A percentile compares a stretch with the other conserved stretches of the same genome.
Conservation (phyloP, 306 rosid species). For the Betula pendula region DNA sequence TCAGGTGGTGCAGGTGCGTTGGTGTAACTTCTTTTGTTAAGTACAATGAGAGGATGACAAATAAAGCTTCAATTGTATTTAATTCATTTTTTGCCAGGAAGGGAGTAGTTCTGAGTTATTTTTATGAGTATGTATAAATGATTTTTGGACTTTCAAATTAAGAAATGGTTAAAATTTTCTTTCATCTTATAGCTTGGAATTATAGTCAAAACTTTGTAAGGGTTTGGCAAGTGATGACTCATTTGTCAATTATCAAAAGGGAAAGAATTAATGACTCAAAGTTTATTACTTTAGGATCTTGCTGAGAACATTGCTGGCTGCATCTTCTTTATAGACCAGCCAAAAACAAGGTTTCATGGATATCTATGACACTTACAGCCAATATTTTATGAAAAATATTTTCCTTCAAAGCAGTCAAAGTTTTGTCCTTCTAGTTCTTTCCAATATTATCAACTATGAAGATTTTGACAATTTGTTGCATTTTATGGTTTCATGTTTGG, state of each 20-base stretch:
- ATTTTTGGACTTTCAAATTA: neutral
- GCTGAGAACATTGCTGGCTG: neutral
- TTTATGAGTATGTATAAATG: neutral
- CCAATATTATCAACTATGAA: neutral
- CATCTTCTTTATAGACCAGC: neutral
- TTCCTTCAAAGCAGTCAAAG: neutral
- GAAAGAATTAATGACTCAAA: neutral
- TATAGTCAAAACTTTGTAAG: neutral
- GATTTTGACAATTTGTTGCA: neutral
- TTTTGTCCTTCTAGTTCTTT: neutral
- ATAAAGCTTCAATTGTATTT: neutral
- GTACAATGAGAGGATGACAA: constrained; percentile 1
- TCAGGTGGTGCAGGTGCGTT: constrained; percentile 78
- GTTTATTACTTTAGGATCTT: neutral
- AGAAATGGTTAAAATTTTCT: neutral
- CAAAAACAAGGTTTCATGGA: neutral
- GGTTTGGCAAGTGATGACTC: neutral
- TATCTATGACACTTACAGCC: neutral
- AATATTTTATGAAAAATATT: neutral
- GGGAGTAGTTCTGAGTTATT: too few relatives aligned
- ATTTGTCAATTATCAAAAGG: neutral
- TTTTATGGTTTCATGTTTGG: neutral
- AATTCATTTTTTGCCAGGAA: neutral
- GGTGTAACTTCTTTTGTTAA: constrained; percentile 1
- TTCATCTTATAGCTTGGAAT: neutral